These are phyloP conservation scores for Debaryomycetaceae sp. DNA, from an alignment of 1,139 yeast genomes.

Conservation along the genomic window DNA sequence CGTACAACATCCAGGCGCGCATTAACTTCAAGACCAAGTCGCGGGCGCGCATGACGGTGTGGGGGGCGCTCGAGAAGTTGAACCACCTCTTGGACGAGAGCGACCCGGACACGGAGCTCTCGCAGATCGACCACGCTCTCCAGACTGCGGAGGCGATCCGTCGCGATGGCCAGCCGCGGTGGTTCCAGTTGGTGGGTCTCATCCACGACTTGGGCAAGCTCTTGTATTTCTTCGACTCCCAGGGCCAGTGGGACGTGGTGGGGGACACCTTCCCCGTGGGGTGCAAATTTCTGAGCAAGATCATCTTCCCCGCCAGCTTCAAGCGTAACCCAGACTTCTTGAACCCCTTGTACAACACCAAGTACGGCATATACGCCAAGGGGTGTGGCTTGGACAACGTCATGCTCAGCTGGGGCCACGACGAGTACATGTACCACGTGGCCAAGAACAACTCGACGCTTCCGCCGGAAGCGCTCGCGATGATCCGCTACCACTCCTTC, in stretches of 20 bases:
- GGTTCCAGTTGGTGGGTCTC: slow-evolving; percentile 73
- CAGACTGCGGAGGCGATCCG: slow-evolving; percentile 77
- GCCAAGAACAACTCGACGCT: slow-evolving; percentile 61
- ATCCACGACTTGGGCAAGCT: slow-evolving; percentile 71
- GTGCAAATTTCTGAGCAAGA: slow-evolving; percentile 56
- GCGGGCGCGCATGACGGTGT: slow-evolving; percentile 62
- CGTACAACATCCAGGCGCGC: slow-evolving; percentile 67
- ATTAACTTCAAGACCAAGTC: slow-evolving; percentile 64
- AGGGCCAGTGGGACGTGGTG: slow-evolving; percentile 81
- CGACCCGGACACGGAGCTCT: slow-evolving; percentile 71
- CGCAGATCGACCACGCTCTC: slow-evolving; percentile 71
- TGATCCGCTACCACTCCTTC: slow-evolving; percentile 72
- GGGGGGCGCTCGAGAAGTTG: slow-evolving; percentile 66
- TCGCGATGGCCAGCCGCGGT: slow-evolving; percentile 62
- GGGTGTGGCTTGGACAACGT: slow-evolving; percentile 68
- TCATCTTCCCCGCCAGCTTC: slow-evolving; percentile 60
- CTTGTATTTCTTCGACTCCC: slow-evolving; percentile 63
- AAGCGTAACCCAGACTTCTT: slow-evolving; percentile 54
- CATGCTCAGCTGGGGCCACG: slow-evolving; percentile 78
- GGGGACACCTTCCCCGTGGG: slow-evolving; percentile 80
- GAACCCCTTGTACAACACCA: slow-evolving; percentile 63
- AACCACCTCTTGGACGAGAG: slow-evolving; percentile 65
- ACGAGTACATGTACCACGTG: slow-evolving; percentile 71
- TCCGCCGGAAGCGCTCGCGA: slow-evolving; percentile 65
- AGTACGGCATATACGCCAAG: slow-evolving; percentile 61